phyloP scores from a whole-genome alignment of 1,284 basidiomycete genomes.

The Puccinia hordei region DNA sequence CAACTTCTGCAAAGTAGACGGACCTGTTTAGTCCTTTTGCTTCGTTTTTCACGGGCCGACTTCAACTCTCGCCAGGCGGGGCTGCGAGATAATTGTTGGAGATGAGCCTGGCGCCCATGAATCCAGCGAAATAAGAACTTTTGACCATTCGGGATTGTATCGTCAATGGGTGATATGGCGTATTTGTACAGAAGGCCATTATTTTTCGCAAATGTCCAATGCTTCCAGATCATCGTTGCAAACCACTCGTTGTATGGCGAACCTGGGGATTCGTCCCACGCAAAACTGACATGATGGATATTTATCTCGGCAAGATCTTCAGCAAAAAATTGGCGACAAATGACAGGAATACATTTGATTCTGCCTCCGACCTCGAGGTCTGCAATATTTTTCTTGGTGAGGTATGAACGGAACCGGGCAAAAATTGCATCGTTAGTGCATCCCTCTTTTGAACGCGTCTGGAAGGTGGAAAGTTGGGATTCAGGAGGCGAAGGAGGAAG shows the following conservation, averaged over 20 bases:
- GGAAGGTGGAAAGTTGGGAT: background rate
- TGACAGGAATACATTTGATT: background rate
- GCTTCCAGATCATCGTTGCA: conserved; percentile 4
- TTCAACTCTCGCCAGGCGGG: background rate
- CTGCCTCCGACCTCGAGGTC: conserved; percentile 10
- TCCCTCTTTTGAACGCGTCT: background rate
- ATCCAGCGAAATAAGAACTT: background rate
- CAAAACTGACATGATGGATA: conserved; percentile 8
- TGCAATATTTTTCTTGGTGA: background rate
- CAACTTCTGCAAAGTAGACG: background rate
- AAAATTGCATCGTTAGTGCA: background rate
- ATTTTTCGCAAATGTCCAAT: conserved; percentile 10
- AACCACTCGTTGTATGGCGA: conserved; percentile 13
- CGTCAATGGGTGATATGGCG: conserved; percentile 5
- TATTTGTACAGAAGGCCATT: conserved; percentile 6
- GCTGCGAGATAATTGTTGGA: background rate
- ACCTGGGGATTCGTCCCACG: background rate
- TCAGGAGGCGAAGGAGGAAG: conserved; percentile 8
- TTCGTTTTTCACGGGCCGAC: background rate
- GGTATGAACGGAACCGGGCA: background rate
- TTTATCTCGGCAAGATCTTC: background rate
- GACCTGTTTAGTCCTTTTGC: background rate
- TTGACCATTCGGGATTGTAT: background rate
- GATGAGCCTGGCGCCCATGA: background rate
- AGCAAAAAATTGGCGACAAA: conserved; percentile 21